Evolutionary conservation across 768 basidiomycete genomes (phyloP).

Genomic region (Nevesoporus exiguus): DNA sequence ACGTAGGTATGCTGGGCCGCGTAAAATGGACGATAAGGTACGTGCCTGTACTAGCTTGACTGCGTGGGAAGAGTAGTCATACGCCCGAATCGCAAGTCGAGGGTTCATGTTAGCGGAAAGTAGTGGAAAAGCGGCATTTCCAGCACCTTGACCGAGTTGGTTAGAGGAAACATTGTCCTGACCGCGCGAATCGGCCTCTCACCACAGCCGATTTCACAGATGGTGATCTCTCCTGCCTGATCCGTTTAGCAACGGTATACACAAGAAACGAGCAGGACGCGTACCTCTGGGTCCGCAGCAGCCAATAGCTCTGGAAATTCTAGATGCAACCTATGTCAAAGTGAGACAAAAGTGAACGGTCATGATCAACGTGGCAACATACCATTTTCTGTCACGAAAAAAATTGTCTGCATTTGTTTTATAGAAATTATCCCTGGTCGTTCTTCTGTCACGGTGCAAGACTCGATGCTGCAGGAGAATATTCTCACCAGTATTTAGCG

Average conservation of each 20-base stretch:
- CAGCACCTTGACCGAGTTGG: constrained; percentile 60
- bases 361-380: background rate
- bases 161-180: background rate
- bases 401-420: constrained; percentile 81
- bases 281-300: constrained; percentile 64
- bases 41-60: constrained; percentile 84
- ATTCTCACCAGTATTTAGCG: constrained; percentile 61
- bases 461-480: constrained; percentile 26
- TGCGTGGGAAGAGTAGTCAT: constrained; percentile 89
- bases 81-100: constrained; percentile 67
- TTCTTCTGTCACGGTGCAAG: constrained; percentile 21
- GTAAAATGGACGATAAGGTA: background rate
- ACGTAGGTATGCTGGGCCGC: background rate
- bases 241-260: constrained; percentile 1
- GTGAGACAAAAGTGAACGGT: background rate
- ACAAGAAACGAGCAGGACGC: constrained; percentile 8
- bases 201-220: constrained; percentile 94
- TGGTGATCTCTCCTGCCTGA: constrained; percentile 71
- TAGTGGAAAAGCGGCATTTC: constrained; percentile 92
- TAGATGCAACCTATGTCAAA: constrained; percentile 65
- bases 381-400: constrained; percentile 94
- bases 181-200: constrained; percentile 17
- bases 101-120: constrained; percentile 82
- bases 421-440: constrained; percentile 89
- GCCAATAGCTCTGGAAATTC: constrained; percentile 89